These are phyloP conservation scores for Neocatenulostroma microsporum DNA, from an alignment of 2,329 filamentous ascomycete genomes.

Conservation along the genomic window DNA sequence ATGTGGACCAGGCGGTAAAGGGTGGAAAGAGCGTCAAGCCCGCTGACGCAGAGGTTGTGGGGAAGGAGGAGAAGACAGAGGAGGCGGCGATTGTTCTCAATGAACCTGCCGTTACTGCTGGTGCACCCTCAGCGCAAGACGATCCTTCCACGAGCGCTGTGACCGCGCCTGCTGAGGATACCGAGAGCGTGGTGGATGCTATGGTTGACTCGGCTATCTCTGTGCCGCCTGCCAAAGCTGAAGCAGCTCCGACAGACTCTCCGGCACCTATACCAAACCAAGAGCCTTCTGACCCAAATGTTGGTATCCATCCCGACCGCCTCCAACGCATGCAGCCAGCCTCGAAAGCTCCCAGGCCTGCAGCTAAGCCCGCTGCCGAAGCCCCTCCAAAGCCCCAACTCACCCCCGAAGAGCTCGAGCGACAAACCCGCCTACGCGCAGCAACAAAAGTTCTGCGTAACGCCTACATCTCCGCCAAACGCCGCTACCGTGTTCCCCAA, in stretches of 20 bases:
- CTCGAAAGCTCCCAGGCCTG: too few species aligned
- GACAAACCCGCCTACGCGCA: slow-evolving; percentile 30
- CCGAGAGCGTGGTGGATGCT: not conserved
- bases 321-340: too few species aligned
- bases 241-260: not conserved
- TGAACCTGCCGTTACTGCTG: slow-evolving; percentile 12
- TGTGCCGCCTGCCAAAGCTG: slow-evolving; percentile 12
- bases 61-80: slow-evolving; percentile 29
- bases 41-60: slow-evolving; percentile 19
- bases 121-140: slow-evolving; percentile 5
- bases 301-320: too few species aligned
- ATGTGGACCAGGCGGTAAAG: slow-evolving; percentile 28
- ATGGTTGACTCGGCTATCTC: slow-evolving; percentile 10
- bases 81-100: slow-evolving; percentile 27
- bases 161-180: slow-evolving; percentile 7
- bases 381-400: too few species aligned
- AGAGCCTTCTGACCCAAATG: too few species aligned
- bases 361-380: too few species aligned
- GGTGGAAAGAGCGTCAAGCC: slow-evolving; percentile 16
- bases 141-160: slow-evolving; percentile 7
- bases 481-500: slow-evolving; percentile 70
- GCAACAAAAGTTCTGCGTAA: slow-evolving; percentile 57
- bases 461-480: slow-evolving; percentile 74
- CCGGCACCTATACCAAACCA: too few species aligned
- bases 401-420: slow-evolving; percentile 14